Conservation (phyloP, 495 filamentous ascomycete species). For the Endocarpon pusillum region DNA sequence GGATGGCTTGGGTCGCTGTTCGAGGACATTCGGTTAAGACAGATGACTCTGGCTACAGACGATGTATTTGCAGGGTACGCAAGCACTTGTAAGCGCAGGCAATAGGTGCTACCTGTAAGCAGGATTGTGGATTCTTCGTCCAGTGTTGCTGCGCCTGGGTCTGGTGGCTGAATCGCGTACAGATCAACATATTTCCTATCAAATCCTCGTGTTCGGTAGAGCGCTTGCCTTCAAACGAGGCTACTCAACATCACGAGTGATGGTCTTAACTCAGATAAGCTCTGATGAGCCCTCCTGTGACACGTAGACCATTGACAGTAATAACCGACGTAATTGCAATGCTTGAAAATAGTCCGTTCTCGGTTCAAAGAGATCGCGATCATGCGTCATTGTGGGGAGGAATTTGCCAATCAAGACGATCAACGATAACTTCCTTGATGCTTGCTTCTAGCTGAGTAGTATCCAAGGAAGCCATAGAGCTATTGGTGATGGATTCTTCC, state of each 20-base stretch:
- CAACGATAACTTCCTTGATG: too few relatives aligned
- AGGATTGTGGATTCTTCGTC: conserved; percentile 17
- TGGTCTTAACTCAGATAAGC: too few relatives aligned
- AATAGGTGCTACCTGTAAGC: conserved; percentile 19
- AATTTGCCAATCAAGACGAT: too few relatives aligned
- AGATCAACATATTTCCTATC: neutral
- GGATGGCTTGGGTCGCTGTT: neutral
- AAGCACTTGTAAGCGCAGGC: conserved; percentile 15
- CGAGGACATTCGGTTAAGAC: neutral
- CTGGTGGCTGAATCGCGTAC: neutral
- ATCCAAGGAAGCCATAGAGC: too few relatives aligned
- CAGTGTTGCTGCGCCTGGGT: too few relatives aligned
- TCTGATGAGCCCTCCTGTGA: too few relatives aligned
- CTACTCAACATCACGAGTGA: too few relatives aligned
- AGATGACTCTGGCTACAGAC: conserved; percentile 3
- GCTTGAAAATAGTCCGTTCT: conserved; percentile 24
- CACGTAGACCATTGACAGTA: conserved; percentile 5
- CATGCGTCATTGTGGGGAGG: conserved; percentile 1
- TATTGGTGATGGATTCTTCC: too few relatives aligned
- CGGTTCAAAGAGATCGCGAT: conserved; percentile 21
- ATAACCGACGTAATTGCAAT: conserved; percentile 11
- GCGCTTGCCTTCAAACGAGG: too few relatives aligned
- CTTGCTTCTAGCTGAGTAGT: too few relatives aligned
- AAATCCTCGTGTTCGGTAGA: neutral
- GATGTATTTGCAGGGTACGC: conserved; percentile 3